phyloP scores from a whole-genome alignment of 169 alveolate genomes.

The Nephromyces sp. region DNA sequence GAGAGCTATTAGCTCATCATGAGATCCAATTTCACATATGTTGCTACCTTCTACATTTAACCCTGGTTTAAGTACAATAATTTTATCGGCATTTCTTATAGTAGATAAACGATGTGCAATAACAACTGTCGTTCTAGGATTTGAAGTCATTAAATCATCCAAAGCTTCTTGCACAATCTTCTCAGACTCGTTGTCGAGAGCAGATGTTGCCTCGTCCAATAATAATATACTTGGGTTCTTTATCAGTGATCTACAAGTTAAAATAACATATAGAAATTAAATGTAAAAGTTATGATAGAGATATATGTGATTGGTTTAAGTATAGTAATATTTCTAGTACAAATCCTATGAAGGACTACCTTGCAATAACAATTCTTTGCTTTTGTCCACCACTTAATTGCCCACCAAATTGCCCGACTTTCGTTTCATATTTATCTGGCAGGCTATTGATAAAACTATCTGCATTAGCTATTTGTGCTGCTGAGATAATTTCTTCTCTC shows the following conservation, averaged over 20 bases:
- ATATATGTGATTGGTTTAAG: no score
- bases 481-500: slow-evolving; percentile 46
- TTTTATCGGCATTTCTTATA: slow-evolving; percentile 45
- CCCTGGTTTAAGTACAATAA: slow-evolving; percentile 22
- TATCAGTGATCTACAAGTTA: slow-evolving; percentile 21
- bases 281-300: no score
- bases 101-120: slow-evolving; percentile 86
- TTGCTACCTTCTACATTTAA: slow-evolving; percentile 32
- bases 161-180: slow-evolving; percentile 22
- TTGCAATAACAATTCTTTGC: slow-evolving; percentile 60
- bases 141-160: slow-evolving; percentile 8
- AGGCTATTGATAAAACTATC: slow-evolving; percentile 53
- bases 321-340: no score
- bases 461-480: slow-evolving; percentile 65
- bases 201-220: slow-evolving; percentile 89
- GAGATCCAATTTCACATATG: slow-evolving; percentile 47
- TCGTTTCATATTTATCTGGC: slow-evolving; percentile 54
- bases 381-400: slow-evolving; percentile 57
- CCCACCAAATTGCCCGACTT: slow-evolving; percentile 55
- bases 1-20: slow-evolving; percentile 47
- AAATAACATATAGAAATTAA: no score
- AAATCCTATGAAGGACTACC: slow-evolving; percentile 35
- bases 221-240: slow-evolving; percentile 65
- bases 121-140: slow-evolving; percentile 55
- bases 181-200: slow-evolving; percentile 58